These are phyloP conservation scores for Hordeum vulgare DNA, from an alignment of 176 grass and related monocot species.

Conservation along the genomic window DNA sequence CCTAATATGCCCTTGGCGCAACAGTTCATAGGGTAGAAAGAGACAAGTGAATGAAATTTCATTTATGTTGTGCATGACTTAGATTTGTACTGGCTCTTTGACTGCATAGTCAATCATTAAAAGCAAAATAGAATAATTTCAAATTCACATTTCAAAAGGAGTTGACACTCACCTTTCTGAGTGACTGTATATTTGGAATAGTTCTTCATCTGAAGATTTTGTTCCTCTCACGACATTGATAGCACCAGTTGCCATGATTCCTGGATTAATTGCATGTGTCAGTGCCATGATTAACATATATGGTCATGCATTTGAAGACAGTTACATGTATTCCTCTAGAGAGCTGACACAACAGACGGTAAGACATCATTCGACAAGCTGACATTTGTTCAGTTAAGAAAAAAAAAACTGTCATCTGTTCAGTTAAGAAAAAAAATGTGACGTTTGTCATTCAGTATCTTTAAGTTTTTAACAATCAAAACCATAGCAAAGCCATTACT, in stretches of 20 bases:
- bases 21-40: background rate
- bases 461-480: background rate
- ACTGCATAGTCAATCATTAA: background rate
- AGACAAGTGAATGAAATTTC: background rate
- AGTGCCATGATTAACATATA: background rate
- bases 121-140: background rate
- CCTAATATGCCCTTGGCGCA: background rate
- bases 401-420: background rate
- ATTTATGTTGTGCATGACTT: background rate
- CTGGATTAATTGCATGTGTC: constrained; percentile 38
- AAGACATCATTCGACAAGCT: background rate
- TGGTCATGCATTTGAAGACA: background rate
- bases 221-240: constrained; percentile 96
- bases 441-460: background rate
- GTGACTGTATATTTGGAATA: constrained; percentile 88
- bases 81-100: background rate
- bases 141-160: background rate
- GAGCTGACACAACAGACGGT: background rate
- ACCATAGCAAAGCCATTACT: background rate
- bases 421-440: background rate
- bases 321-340: background rate
- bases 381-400: background rate
- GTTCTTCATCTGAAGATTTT: constrained; percentile 69
- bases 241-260: constrained; percentile 90
- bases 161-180: constrained; percentile 62